These are phyloP conservation scores for Clavaria fumosa DNA, from an alignment of 768 basidiomycete genomes.

Conservation along the genomic window DNA sequence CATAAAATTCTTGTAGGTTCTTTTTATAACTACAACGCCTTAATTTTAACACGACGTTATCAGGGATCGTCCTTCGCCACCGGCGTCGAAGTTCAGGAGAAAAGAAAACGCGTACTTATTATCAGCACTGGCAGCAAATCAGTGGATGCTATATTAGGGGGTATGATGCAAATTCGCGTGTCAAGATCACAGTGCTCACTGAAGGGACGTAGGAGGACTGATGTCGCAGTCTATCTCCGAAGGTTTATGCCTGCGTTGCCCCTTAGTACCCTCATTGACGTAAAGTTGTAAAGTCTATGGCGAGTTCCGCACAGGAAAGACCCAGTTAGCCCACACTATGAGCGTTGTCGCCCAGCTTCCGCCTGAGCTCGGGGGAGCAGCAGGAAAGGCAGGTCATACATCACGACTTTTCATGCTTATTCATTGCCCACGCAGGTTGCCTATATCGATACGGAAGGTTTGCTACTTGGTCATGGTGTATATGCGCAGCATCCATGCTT, in stretches of 20 bases:
- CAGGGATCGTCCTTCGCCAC: conserved; percentile 88
- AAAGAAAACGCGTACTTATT: conserved; percentile 58
- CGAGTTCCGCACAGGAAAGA: conserved; percentile 92
- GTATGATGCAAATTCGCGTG: too few relatives aligned
- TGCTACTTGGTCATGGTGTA: conserved; percentile 1
- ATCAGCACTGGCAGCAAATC: conserved; percentile 91
- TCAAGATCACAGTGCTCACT: too few relatives aligned
- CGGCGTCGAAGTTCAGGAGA: conserved; percentile 82
- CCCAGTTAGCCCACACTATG: conserved; percentile 91
- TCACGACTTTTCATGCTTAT: conserved; percentile 1
- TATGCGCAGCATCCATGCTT: neutral
- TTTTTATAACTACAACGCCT: conserved; percentile 1
- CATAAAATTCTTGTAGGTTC: conserved; percentile 60
- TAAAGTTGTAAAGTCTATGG: conserved; percentile 72
- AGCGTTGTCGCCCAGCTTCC: conserved; percentile 85
- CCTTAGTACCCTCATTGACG: conserved; percentile 2
- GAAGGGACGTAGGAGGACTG: conserved; percentile 46
- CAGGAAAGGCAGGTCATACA: conserved; percentile 54
- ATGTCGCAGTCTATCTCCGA: conserved; percentile 92
- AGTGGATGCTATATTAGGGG: conserved; percentile 80
- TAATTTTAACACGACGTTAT: conserved; percentile 1
- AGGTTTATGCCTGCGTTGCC: conserved; percentile 26
- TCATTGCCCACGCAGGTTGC: conserved; percentile 40
- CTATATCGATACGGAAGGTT: conserved; percentile 81
- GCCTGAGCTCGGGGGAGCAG: conserved; percentile 76